Percentiles rank a stretch among this genome's conserved stretches.
Conservation (phyloP, 257 asterid genomes). For the Lycium barbarum region DNA sequence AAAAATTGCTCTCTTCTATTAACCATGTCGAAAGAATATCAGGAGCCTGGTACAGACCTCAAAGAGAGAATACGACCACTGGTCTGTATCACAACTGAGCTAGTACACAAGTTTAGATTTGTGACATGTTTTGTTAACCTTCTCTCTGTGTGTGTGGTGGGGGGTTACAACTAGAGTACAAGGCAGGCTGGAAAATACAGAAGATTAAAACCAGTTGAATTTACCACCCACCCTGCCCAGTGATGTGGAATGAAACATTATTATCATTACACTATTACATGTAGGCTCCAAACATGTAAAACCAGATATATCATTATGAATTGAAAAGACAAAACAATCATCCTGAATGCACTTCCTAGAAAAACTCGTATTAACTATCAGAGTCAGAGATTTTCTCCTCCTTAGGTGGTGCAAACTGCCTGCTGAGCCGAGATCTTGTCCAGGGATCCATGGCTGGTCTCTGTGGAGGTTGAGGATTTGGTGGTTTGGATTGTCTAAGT, state of each 20-base stretch:
- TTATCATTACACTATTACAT: background rate
- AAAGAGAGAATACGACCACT: background rate
- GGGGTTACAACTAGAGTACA: background rate
- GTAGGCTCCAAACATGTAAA: slow-evolving; percentile 1
- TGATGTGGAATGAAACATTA: background rate
- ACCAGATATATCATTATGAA: background rate
- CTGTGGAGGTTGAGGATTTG: slow-evolving; percentile 75
- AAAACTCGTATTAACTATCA: slow-evolving; percentile 43
- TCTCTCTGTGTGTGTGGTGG: too few species aligned
- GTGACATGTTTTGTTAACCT: too few species aligned
- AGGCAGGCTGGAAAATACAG: background rate
- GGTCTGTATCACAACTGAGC: too few species aligned
- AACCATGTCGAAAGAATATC: background rate
- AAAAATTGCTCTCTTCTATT: background rate
- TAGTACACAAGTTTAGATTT: too few species aligned
- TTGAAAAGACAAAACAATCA: background rate
- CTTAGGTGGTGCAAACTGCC: slow-evolving; percentile 87
- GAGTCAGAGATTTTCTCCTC: slow-evolving; percentile 64
- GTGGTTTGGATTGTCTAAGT: slow-evolving; percentile 84
- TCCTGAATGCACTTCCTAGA: background rate
- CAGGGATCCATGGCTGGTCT: slow-evolving; percentile 87
- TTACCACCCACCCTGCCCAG: background rate
- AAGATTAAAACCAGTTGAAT: background rate
- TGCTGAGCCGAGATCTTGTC: slow-evolving; percentile 87
- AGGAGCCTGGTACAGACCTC: background rate